Evolutionary conservation across 345 rosid species (phyloP), one percentile per base, ranked within the genome.

Genomic region (Atalantia buxifolia): DNA sequence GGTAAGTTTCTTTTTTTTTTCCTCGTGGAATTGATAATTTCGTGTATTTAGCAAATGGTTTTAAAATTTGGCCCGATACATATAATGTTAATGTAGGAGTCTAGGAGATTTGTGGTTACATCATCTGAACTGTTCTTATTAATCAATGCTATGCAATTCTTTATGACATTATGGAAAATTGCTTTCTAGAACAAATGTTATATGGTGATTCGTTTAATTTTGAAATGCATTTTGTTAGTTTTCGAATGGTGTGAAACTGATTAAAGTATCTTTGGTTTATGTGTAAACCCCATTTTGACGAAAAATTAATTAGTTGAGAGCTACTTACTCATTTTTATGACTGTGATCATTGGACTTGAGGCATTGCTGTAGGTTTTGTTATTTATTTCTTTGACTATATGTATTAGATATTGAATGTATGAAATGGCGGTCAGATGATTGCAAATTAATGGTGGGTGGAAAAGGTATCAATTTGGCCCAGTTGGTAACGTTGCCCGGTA

Each of bases 1-100:
- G 86, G 89, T 89, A 77, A 28, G 28, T 28, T 28, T 76, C 1
- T 79, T 1, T 9, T 33, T 24, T 73, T 63, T 6, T 40, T 6
- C 35, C 7, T 38, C 25, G 6, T 21, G 45, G 71, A 7, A 9
- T 69, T 42, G 12, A 4, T n/a, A 50, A 40, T 48, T 31, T 21
- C 6, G 13, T 8, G 12, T 14, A 22, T 50, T 4, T 33, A 66
- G 30, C 8, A 25, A 8, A 5, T 27, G 67, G 48, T 50, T 21
- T 21, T 9, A 66, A 24, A 22, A 7, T 22, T 73, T 4, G 72
- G 22, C n/a, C 4, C 2, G 18, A 3, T 42, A n/a, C n/a, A n/a
- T n/a, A n/a, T n/a, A 25, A 42, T 38, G 71, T 48, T 48, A 40
- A 40, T 40, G 45, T 66, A 28, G 28, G 28, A 28, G 28, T 28